Evolutionary conservation across 139 green algal species (phyloP).

Genomic region (Raphidocelis subcapitata): DNA sequence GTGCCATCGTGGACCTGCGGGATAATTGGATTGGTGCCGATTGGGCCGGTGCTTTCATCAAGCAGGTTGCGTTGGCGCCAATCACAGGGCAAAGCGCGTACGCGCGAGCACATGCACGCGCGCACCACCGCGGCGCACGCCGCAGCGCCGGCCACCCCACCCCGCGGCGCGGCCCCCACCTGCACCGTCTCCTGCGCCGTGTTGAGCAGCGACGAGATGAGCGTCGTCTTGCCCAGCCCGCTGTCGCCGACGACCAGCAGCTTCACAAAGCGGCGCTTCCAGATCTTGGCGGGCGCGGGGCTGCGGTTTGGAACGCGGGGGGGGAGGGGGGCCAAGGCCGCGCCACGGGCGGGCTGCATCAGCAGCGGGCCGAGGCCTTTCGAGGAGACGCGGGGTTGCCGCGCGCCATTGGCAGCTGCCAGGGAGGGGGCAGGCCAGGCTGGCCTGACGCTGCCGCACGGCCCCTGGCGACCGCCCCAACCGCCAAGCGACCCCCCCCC

Average conservation of each 20-base stretch:
- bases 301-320: too few species aligned
- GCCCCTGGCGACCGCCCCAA: neutral
- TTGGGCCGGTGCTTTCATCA: conserved; percentile 2
- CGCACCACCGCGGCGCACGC: neutral
- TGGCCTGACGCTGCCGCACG: neutral
- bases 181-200: conserved; percentile 58
- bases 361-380: too few species aligned
- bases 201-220: conserved; percentile 62
- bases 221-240: conserved; percentile 70
- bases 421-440: too few species aligned
- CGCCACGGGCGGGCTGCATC: too few species aligned
- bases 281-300: conserved; percentile 27
- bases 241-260: conserved; percentile 59
- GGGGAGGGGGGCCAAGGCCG: neutral
- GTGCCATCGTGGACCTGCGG: conserved; percentile 70
- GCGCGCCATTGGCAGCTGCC: too few species aligned
- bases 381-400: too few species aligned
- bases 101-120: neutral
- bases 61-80: too few species aligned
- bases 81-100: too few species aligned
- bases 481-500: neutral
- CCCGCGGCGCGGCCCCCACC: conserved; percentile 10
- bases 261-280: conserved; percentile 42
- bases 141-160: neutral
- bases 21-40: neutral